phyloP scores from a whole-genome alignment of 345 rosid genomes.

The rapeseed (Brassica napus) region DNA sequence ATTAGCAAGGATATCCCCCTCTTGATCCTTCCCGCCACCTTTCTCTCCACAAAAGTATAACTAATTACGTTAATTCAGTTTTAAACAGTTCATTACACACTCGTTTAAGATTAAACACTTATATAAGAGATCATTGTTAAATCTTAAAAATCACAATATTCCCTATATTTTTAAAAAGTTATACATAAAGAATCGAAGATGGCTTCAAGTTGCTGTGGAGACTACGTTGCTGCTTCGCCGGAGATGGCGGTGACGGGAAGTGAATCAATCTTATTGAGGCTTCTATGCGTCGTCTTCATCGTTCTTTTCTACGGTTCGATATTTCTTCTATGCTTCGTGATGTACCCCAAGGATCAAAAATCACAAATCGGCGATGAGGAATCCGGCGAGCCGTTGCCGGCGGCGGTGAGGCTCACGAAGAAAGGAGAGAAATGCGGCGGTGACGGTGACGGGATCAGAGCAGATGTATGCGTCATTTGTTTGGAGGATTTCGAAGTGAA shows the following conservation, averaged over 20 bases:
- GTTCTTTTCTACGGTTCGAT: slow-evolving; percentile 28
- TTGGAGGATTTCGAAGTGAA: slow-evolving; percentile 31
- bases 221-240: slow-evolving; percentile 34
- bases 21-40: slow-evolving; percentile 40
- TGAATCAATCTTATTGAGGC: slow-evolving; percentile 24
- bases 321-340: slow-evolving; percentile 28
- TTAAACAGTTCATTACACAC: slow-evolving; percentile 32
- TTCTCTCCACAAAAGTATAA: slow-evolving; percentile 32
- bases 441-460: slow-evolving; percentile 3
- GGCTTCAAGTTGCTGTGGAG: slow-evolving; percentile 23
- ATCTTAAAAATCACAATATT: neutral
- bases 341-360: slow-evolving; percentile 31
- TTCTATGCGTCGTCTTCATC: slow-evolving; percentile 32
- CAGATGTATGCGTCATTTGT: slow-evolving; percentile 33
- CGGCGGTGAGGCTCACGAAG: slow-evolving; percentile 26
- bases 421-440: slow-evolving; percentile 13
- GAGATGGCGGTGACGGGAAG: slow-evolving; percentile 18
- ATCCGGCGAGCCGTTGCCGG: slow-evolving; percentile 30
- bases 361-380: slow-evolving; percentile 35
- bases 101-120: slow-evolving; percentile 5
- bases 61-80: slow-evolving; percentile 36
- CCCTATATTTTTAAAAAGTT: neutral
- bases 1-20: neutral
- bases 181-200: neutral
- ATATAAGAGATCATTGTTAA: slow-evolving; percentile 22